Conservation (phyloP, 495 filamentous ascomycete species). For the Delitschia confertaspora region DNA sequence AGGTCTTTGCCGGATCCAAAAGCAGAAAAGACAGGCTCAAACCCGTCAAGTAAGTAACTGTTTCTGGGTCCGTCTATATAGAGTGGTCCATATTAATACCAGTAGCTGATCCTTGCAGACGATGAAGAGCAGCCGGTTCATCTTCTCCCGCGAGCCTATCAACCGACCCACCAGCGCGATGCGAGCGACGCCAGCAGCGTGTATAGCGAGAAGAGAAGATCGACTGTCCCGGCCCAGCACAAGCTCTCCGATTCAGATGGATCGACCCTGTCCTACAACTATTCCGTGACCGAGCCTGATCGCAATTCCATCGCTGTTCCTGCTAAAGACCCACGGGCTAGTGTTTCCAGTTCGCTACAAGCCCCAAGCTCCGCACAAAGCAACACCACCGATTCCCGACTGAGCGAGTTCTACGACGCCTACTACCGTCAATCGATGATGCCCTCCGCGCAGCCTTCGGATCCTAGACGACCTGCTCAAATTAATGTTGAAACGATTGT, state of each 20-base stretch:
- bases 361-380: conserved; percentile 3
- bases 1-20: too few relatives aligned
- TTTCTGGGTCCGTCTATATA: conserved; percentile 14
- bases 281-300: conserved; percentile 10
- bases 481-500: conserved; percentile 16
- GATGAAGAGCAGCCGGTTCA: not conserved
- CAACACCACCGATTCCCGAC: conserved; percentile 11
- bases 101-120: too few relatives aligned
- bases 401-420: conserved; percentile 28
- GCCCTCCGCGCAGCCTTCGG: not conserved
- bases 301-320: conserved; percentile 11
- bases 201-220: conserved; percentile 17
- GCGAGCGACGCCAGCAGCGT: conserved; percentile 21
- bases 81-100: too few relatives aligned
- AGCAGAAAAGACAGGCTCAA: not conserved
- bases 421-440: conserved; percentile 26
- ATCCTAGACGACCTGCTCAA: conserved; percentile 8
- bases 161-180: conserved; percentile 20
- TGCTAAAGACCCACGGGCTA: not conserved
- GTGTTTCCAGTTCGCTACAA: conserved; percentile 9
- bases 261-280: conserved; percentile 16
- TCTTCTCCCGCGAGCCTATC: conserved; percentile 14
- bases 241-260: conserved; percentile 5
- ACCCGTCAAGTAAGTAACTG: conserved; percentile 20
- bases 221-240: conserved; percentile 2